Base-by-base conservation (phyloP, 331 rosid genomes). In the Erythrophleum ivorense region DNA sequence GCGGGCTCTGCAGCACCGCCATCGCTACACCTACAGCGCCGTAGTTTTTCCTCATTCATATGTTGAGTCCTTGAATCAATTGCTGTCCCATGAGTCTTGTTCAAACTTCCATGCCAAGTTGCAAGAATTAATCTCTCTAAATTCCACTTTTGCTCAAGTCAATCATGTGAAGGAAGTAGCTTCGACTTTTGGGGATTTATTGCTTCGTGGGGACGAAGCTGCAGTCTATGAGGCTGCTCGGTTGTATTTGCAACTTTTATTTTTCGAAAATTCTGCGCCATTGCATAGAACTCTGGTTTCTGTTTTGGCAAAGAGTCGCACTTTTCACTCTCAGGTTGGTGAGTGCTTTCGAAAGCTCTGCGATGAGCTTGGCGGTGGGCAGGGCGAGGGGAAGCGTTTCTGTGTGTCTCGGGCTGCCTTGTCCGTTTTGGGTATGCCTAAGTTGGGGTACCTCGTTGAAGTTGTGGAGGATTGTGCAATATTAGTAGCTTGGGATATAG, bases 1-100 rank as follows among this genome's bases (percentile, higher is more conserved):
- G 99, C 93, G 99, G 7, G 99, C 98, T 16, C 88, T 96, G 1
- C 99, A 96, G 86, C 99, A 96, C 83, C 99, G 99, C 76, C 99
- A 96, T 82, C 93, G 92, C 3, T 96, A 91, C 90, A 96, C 99
- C 50, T 94, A 96, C 89, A 93, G 87, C 86, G 97, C 99, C 78
- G 88, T 93, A 82, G 87, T 86, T 13, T 88, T 96, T 85, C 97
- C 97, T 3, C 66, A 79, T 0, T 78, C 91, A 1, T 94, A 63
- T 82, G 66, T 88, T 60, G 80, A 85, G 11, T 81, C 97, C 41
- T 80, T 95, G 79, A 59, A 48, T 38, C 76, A 41, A 16, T 54
- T 69, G 60, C 88, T 18, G 71, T 57, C 68, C 9, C 45, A 76
- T 31, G 43, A 80, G 2, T 18, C 80, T 13, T 18, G 80, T 55